A percentile compares a stretch with the other conserved stretches of the same genome.
phyloP scores from a whole-genome alignment of 1,284 basidiomycete genomes.

The Schizophyllum amplum region DNA sequence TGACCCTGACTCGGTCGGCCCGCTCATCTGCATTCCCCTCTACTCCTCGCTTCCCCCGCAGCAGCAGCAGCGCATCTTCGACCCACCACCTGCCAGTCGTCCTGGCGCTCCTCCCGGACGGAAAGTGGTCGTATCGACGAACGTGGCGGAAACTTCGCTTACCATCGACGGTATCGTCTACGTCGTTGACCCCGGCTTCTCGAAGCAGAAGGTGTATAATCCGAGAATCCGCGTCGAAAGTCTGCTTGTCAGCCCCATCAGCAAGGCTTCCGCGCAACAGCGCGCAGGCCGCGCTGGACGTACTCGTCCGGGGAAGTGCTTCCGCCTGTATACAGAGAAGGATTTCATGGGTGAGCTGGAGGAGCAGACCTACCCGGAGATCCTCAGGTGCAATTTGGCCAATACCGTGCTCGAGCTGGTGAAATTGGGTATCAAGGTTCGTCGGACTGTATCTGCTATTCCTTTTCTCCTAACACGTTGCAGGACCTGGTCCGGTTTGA shows the following conservation, averaged over 20 bases:
- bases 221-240: slow-evolving; percentile 61
- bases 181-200: slow-evolving; percentile 92
- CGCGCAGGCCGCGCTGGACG: slow-evolving; percentile 88
- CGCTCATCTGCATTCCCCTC: slow-evolving; percentile 58
- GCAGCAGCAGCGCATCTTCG: slow-evolving; percentile 77
- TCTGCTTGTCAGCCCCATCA: slow-evolving; percentile 77
- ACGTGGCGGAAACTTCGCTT: slow-evolving; percentile 97
- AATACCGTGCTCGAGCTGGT: slow-evolving; percentile 80
- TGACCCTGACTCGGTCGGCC: slow-evolving; percentile 13
- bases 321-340: slow-evolving; percentile 81
- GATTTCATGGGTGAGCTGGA: slow-evolving; percentile 58
- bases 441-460: background rate
- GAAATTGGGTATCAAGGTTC: slow-evolving; percentile 49
- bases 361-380: slow-evolving; percentile 76
- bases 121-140: slow-evolving; percentile 60
- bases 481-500: slow-evolving; percentile 89
- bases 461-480: slow-evolving; percentile 1
- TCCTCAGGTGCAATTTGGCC: slow-evolving; percentile 77
- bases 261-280: slow-evolving; percentile 84
- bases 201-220: slow-evolving; percentile 88
- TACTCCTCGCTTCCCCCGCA: slow-evolving; percentile 79
- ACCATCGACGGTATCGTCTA: slow-evolving; percentile 95
- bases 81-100: slow-evolving; percentile 59
- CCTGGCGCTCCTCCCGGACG: slow-evolving; percentile 62
- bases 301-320: slow-evolving; percentile 81